A percentile compares a stretch with the other conserved stretches of the same genome.
Conservation (phyloP, 345 rosid species). For the Camelina laxa region DNA sequence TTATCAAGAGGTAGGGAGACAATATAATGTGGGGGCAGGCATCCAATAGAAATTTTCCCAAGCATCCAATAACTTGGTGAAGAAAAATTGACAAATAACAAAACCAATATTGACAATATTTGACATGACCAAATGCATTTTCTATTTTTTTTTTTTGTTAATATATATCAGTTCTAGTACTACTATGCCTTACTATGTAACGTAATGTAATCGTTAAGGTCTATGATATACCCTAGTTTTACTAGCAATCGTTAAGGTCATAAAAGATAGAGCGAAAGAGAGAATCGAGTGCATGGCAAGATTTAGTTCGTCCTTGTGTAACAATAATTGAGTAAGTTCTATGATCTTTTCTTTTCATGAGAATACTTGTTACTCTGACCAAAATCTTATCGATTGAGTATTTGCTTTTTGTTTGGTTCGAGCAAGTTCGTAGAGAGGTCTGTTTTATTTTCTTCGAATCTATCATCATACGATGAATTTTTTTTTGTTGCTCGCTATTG, state of each 20-base stretch:
- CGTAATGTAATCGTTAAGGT: not conserved
- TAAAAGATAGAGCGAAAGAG: not conserved
- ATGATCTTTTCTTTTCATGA: not conserved
- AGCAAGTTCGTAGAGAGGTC: not conserved
- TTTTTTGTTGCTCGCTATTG: not conserved
- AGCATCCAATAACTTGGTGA: not conserved
- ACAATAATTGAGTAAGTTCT: no score
- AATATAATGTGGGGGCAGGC: conserved; percentile 26
- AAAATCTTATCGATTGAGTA: not conserved
- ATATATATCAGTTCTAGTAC: not conserved
- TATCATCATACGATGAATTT: conserved; percentile 10
- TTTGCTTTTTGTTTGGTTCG: not conserved
- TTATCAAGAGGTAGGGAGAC: conserved; percentile 9
- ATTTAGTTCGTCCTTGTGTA: no score
- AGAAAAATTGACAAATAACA: conserved; percentile 6
- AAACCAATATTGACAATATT: not conserved
- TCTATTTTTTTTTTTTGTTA: not conserved
- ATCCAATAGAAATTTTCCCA: not conserved
- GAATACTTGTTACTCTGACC: not conserved
- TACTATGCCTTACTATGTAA: not conserved
- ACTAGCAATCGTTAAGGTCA: not conserved
- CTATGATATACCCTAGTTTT: not conserved
- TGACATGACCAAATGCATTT: not conserved
- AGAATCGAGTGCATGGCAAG: no score
- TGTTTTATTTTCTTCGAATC: conserved; percentile 11